These are phyloP conservation scores for Cercospora berteroae DNA, from an alignment of 2,329 filamentous ascomycete species.

Conservation along the genomic window DNA sequence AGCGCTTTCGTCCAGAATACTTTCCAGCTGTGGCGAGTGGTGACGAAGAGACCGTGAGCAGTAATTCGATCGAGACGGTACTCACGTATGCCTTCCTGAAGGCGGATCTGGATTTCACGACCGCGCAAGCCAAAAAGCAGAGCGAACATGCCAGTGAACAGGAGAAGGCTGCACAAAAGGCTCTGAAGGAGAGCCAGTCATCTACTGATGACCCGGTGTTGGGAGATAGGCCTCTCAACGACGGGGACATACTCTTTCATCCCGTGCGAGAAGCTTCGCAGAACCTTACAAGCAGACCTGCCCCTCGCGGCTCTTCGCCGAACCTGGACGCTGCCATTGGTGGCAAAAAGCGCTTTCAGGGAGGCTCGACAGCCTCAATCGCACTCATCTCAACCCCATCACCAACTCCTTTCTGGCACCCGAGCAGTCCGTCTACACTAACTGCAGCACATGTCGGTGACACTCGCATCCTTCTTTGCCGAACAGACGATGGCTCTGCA, in stretches of 20 bases:
- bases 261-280: slow-evolving; percentile 49
- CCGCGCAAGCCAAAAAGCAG: slow-evolving; percentile 79
- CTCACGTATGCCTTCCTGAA: slow-evolving; percentile 90
- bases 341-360: slow-evolving; percentile 75
- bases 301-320: slow-evolving; percentile 47
- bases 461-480: slow-evolving; percentile 84
- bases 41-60: slow-evolving; percentile 20
- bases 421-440: slow-evolving; percentile 76
- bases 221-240: slow-evolving; percentile 76
- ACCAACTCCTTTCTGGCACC: slow-evolving; percentile 92
- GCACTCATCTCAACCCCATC: slow-evolving; percentile 90
- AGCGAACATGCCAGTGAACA: slow-evolving; percentile 22
- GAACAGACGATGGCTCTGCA: slow-evolving; percentile 76
- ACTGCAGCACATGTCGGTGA: slow-evolving; percentile 90
- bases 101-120: slow-evolving; percentile 90
- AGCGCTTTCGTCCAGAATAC: slow-evolving; percentile 78
- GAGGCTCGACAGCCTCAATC: slow-evolving; percentile 87
- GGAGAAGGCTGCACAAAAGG: slow-evolving; percentile 14
- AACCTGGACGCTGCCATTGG: slow-evolving; percentile 63
- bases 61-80: slow-evolving; percentile 67
- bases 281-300: slow-evolving; percentile 33
- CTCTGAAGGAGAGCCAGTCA: slow-evolving; percentile 8
- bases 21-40: slow-evolving; percentile 47
- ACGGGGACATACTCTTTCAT: slow-evolving; percentile 75
- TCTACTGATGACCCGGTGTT: slow-evolving; percentile 58